These are phyloP conservation scores for Globomyces sp. DNA, from an alignment of 371 early-diverging fungal genomes.

Conservation along the genomic window DNA sequence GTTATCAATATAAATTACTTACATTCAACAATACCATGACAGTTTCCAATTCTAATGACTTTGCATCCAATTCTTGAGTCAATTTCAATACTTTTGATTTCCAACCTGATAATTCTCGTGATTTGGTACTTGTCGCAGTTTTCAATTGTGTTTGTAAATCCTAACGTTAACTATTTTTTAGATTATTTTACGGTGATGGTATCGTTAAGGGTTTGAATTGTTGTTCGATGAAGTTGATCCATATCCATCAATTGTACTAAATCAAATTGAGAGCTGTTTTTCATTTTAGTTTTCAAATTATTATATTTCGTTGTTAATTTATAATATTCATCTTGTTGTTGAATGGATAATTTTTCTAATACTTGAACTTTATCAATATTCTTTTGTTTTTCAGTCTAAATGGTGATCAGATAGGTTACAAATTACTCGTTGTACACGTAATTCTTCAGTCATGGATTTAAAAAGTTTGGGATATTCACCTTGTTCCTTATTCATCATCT, in stretches of 20 bases:
- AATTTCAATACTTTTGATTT: conserved; percentile 2
- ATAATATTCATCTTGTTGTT: conserved; percentile 12
- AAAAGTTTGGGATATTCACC: conserved; percentile 14
- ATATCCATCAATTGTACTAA: too few relatives aligned
- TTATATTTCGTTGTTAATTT: not conserved
- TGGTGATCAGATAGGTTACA: not conserved
- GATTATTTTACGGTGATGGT: too few relatives aligned
- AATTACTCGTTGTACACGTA: conserved; percentile 12
- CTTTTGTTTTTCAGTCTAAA: conserved; percentile 13
- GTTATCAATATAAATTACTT: not conserved
- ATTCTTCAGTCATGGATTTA: conserved; percentile 16
- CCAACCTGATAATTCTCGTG: not conserved
- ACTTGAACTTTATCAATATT: not conserved
- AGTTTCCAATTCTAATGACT: not conserved
- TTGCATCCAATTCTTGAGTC: conserved; percentile 11
- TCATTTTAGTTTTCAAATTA: conserved; percentile 10
- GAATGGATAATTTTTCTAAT: not conserved
- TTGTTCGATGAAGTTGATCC: not conserved
- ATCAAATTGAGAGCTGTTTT: not conserved
- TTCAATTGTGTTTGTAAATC: not conserved
- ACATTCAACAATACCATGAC: not conserved
- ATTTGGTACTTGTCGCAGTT: not conserved
- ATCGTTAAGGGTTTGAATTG: not conserved
- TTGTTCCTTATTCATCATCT: conserved; percentile 11
- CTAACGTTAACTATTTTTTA: not conserved